phyloP scores from a whole-genome alignment of 106 monocot species.

The Dioscorea dumetorum region DNA sequence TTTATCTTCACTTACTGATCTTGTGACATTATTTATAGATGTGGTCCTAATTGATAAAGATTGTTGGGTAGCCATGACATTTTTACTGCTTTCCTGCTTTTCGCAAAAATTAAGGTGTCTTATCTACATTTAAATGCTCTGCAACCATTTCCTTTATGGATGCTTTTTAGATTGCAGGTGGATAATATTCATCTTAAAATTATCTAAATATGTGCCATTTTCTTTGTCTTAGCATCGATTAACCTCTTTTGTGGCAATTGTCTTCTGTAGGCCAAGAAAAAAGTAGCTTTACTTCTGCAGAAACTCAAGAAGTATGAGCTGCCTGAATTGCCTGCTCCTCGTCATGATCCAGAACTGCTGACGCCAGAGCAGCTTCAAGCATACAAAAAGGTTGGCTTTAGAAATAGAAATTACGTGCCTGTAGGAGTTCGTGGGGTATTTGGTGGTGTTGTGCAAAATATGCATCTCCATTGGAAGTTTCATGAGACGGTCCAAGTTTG shows the following conservation, averaged over 20 bases:
- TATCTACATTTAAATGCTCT: too few species aligned
- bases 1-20: too few species aligned
- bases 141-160: too few species aligned
- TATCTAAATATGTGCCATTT: too few species aligned
- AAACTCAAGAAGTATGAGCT: conserved; percentile 98
- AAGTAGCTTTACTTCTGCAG: conserved; percentile 90
- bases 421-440: conserved; percentile 98
- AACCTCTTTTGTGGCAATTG: not conserved
- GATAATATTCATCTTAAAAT: too few species aligned
- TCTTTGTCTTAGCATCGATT: too few species aligned
- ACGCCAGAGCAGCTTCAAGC: conserved; percentile 95
- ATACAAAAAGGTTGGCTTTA: conserved; percentile 89
- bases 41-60: too few species aligned
- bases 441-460: conserved; percentile 98
- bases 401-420: conserved; percentile 92
- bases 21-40: too few species aligned
- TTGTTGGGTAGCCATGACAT: too few species aligned
- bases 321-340: conserved; percentile 86
- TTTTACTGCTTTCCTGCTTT: too few species aligned
- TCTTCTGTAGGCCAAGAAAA: conserved; percentile 87
- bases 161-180: too few species aligned
- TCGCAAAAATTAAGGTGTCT: too few species aligned
- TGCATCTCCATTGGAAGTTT: conserved; percentile 99
- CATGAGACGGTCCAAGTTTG: conserved; percentile 98
- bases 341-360: conserved; percentile 91